Conservation (phyloP, 2,329 filamentous ascomycete genomes). For the Dactylellina sp. region DNA sequence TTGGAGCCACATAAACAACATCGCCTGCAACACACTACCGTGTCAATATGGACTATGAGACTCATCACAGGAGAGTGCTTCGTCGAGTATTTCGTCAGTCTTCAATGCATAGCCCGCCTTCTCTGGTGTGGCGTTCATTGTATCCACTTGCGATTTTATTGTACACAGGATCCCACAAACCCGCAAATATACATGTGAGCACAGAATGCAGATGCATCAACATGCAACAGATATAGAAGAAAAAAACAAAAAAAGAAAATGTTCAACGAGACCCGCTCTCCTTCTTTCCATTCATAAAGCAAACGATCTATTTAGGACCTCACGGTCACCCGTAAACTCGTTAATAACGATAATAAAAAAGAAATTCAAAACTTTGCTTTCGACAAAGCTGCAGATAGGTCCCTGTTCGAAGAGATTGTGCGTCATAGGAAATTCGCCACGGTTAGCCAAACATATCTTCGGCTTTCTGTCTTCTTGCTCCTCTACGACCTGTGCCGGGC, state of each 20-base stretch:
- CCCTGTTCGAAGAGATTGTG: neutral
- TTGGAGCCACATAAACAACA: slow-evolving; percentile 57
- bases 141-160: too few species aligned
- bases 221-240: neutral
- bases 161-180: neutral
- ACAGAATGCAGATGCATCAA: neutral
- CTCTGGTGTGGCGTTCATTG: too few species aligned
- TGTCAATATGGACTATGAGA: slow-evolving; percentile 4
- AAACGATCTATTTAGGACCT: neutral
- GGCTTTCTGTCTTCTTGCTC: slow-evolving; percentile 44
- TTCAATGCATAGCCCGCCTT: too few species aligned
- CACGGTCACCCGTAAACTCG: neutral
- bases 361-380: neutral
- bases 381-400: neutral
- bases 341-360: neutral
- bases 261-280: neutral
- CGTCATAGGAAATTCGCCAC: neutral
- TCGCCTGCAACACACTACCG: slow-evolving; percentile 44
- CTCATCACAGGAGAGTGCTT: too few species aligned
- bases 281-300: neutral
- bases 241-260: neutral
- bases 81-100: too few species aligned
- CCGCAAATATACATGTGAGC: too few species aligned
- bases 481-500: slow-evolving; percentile 21
- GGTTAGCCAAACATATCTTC: slow-evolving; percentile 52